phyloP scores from a whole-genome alignment of 108 stramenopile genomes.

The Schizochytrium sp. region DNA sequence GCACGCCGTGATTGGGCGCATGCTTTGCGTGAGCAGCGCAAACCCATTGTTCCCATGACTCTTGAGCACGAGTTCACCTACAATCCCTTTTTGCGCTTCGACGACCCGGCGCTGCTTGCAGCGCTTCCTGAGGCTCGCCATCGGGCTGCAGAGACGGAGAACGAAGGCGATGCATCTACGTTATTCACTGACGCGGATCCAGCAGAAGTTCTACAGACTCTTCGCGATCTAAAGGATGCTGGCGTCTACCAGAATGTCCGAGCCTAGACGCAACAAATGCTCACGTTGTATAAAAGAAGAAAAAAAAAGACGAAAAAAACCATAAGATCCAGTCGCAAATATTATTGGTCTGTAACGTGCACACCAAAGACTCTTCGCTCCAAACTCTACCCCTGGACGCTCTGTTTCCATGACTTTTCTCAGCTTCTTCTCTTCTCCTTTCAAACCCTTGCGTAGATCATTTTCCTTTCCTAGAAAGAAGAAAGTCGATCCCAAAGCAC shows the following conservation, averaged over 20 bases:
- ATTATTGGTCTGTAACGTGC: no score
- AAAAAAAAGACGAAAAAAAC: no score
- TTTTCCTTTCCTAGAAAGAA: no score
- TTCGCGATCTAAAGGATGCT: background rate
- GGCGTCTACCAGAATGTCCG: background rate
- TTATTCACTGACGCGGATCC: background rate
- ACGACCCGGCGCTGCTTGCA: background rate
- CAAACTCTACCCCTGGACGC: no score
- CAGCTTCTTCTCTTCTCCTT: no score
- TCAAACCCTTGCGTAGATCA: no score
- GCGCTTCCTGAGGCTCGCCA: background rate
- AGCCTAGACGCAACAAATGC: no score
- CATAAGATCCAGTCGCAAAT: no score
- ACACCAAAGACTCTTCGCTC: no score
- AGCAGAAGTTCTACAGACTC: background rate
- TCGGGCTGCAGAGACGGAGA: background rate
- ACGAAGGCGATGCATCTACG: background rate
- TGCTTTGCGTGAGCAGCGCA: background rate
- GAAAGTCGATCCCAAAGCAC: no score
- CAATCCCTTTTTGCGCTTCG: constrained; percentile 60
- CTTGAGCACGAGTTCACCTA: constrained; percentile 45
- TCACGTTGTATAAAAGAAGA: no score
- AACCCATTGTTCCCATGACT: constrained; percentile 43
- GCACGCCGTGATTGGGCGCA: constrained; percentile 35
- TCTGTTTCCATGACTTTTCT: no score